A percentile compares a stretch with the other conserved stretches of the same genome.
Conservation (phyloP, 352 stramenopile species). For the Achlya hypogyna region DNA sequence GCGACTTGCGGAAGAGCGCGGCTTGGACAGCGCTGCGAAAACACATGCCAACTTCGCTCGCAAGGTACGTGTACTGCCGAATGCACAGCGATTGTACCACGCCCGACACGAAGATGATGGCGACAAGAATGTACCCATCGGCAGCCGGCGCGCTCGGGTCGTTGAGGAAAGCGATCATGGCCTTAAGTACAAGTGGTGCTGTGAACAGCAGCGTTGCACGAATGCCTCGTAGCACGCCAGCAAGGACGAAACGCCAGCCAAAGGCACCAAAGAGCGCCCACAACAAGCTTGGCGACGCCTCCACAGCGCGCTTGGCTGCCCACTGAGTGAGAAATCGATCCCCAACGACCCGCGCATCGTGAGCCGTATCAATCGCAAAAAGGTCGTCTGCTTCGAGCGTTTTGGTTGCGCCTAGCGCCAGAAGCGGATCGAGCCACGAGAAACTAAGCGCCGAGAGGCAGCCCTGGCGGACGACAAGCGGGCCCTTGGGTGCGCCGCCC, state of each 20-base stretch:
- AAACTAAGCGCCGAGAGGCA: neutral
- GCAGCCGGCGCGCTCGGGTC: neutral
- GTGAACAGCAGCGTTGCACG: constrained; percentile 78
- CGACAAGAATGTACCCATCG: neutral
- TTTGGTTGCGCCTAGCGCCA: neutral
- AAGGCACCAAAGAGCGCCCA: constrained; percentile 33
- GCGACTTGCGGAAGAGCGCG: neutral
- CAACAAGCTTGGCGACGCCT: neutral
- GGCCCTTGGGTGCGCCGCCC: neutral
- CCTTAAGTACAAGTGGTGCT: constrained; percentile 30
- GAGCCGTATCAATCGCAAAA: neutral
- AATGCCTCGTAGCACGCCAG: constrained; percentile 63
- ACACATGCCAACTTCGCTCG: constrained; percentile 13
- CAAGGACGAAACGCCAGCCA: constrained; percentile 51
- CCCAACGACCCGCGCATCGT: neutral
- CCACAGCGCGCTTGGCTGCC: neutral
- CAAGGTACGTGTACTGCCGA: constrained; percentile 13
- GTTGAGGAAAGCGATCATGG: constrained; percentile 10
- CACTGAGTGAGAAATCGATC: neutral
- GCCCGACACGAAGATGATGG: constrained; percentile 9
- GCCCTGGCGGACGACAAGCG: neutral
- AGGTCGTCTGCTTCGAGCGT: constrained; percentile 5
- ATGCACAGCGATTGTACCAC: constrained; percentile 10
- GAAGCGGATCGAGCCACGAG: constrained; percentile 3
- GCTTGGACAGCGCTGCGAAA: constrained; percentile 4